Conservation (phyloP, 2,329 filamentous ascomycete species). For the Diaporthe citri region DNA sequence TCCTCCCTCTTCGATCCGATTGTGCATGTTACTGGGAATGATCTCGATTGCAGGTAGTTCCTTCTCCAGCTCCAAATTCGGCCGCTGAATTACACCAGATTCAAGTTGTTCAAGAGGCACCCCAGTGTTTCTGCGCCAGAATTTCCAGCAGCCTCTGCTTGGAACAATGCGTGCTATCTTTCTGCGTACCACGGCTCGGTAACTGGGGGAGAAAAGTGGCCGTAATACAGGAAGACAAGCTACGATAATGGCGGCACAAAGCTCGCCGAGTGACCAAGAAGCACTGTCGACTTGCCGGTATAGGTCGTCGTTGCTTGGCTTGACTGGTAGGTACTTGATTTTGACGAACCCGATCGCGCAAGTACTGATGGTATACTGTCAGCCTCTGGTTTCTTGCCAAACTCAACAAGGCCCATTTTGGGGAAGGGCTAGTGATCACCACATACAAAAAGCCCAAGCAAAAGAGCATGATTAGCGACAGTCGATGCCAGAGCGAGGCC, state of each 20-base stretch:
- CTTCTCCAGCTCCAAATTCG: not conserved
- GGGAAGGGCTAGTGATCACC: not conserved
- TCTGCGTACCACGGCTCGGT: not conserved
- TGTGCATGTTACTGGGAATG: not conserved
- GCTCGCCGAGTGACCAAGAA: slow-evolving; percentile 21
- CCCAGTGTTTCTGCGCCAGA: too few relatives aligned
- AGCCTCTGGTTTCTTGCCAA: not conserved
- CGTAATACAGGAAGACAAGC: not conserved
- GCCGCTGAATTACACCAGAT: not conserved
- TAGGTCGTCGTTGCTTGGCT: not conserved
- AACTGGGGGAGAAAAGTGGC: not conserved
- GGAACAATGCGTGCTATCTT: not conserved
- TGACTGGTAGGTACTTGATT: slow-evolving; percentile 1
- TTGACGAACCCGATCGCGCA: slow-evolving; percentile 1
- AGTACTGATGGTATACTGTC: not conserved
- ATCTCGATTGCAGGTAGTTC: not conserved
- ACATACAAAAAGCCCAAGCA: slow-evolving; percentile 27
- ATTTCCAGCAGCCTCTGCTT: not conserved
- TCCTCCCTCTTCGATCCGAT: not conserved
- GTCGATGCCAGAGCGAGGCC: not conserved
- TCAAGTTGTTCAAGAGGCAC: not conserved
- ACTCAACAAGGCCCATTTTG: not conserved
- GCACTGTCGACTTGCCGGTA: slow-evolving; percentile 4
- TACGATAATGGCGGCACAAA: not conserved
- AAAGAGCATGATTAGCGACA: not conserved